phyloP scores from a whole-genome alignment of 441 rosid species.

The Gossypium schwendimanii region DNA sequence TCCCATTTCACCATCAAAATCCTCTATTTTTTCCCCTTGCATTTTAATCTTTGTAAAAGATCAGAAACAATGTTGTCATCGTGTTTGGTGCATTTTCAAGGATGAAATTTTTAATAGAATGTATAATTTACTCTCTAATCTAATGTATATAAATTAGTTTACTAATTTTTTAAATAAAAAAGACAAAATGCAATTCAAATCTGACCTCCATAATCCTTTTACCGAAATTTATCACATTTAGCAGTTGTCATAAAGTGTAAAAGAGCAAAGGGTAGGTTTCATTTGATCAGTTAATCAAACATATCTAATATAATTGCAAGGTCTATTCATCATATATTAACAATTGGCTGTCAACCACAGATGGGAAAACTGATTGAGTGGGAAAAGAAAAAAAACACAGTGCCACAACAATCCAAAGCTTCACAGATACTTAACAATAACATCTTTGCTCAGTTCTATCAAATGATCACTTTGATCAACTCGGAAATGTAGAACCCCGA shows the following conservation, averaged over 20 bases:
- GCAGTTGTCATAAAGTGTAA: neutral
- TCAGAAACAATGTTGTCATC: too few relatives aligned
- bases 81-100: neutral
- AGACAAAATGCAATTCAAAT: too few relatives aligned
- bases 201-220: too few relatives aligned
- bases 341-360: conserved; percentile 5
- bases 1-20: neutral
- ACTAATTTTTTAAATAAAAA: too few relatives aligned
- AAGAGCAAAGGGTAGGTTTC: neutral
- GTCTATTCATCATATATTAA: neutral
- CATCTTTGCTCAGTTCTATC: too few relatives aligned
- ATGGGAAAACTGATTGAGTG: neutral
- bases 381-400: neutral
- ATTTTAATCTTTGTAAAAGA: neutral
- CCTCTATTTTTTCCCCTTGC: neutral
- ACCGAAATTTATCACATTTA: too few relatives aligned
- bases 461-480: too few relatives aligned
- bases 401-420: neutral
- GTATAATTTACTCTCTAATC: too few relatives aligned
- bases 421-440: too few relatives aligned
- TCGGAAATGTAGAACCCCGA: too few relatives aligned
- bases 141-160: too few relatives aligned
- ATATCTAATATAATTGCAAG: neutral
- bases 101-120: too few relatives aligned
- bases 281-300: conserved; percentile 2